Conservation (phyloP, 2,329 filamentous ascomycete species). For the Herpotrichia juniperi region DNA sequence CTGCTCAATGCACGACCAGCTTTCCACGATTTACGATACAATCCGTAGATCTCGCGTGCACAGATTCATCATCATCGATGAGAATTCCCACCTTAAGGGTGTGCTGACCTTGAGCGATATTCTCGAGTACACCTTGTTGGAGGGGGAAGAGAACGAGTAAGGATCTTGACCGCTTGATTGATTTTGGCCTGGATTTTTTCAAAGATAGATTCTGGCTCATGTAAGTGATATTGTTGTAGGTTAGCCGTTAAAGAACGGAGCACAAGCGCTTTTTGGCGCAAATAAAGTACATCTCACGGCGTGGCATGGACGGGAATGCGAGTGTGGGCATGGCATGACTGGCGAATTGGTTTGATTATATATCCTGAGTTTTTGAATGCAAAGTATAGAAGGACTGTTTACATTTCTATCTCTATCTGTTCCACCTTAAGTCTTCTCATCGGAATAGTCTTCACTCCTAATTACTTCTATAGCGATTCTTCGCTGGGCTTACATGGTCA, state of each 20-base stretch:
- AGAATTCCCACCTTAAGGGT: slow-evolving; percentile 82
- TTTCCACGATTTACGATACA: slow-evolving; percentile 96
- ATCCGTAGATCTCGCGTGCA: slow-evolving; percentile 95
- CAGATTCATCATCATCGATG: slow-evolving; percentile 89
- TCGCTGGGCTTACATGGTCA: too few relatives aligned
- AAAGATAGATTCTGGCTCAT: neutral
- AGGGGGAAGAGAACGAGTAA: slow-evolving; percentile 68
- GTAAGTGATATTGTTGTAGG: neutral
- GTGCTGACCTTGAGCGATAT: slow-evolving; percentile 96
- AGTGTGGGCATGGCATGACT: neutral
- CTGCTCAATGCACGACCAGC: slow-evolving; percentile 85
- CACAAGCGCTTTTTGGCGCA: neutral
- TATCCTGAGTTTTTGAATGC: slow-evolving; percentile 1
- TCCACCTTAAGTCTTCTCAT: neutral
- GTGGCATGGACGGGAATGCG: neutral
- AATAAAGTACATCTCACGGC: neutral
- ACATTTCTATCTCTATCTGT: neutral
- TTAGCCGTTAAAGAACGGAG: neutral
- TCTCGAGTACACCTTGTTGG: slow-evolving; percentile 87
- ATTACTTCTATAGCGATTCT: too few relatives aligned
- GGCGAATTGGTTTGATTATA: slow-evolving; percentile 4
- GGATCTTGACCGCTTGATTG: too few relatives aligned
- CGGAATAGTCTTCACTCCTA: too few relatives aligned
- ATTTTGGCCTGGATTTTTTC: neutral
- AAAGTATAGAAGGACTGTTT: neutral